A percentile compares a stretch with the other conserved stretches of the same genome.
Evolutionary conservation across 257 asterid genomes (phyloP).

Genomic region (Capsicum pubescens): DNA sequence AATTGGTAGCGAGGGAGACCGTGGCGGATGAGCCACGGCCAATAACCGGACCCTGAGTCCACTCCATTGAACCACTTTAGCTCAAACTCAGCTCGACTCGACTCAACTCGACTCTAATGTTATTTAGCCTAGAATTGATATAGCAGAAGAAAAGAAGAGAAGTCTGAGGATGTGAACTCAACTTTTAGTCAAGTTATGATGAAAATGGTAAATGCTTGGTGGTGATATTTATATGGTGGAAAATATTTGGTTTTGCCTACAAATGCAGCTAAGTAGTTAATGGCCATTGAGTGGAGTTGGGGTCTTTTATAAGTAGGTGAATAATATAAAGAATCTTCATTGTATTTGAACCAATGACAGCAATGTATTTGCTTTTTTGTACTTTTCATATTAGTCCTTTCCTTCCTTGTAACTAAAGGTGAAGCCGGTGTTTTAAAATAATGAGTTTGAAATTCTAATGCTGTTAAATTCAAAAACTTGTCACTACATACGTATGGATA

Average conservation of each 20-base stretch:
- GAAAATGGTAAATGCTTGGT: background rate
- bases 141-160: conserved; percentile 6
- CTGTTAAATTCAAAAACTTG: too few relatives aligned
- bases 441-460: too few relatives aligned
- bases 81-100: background rate
- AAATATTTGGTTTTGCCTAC: background rate
- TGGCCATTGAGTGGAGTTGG: conserved; percentile 32
- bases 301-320: conserved; percentile 43
- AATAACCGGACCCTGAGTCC: conserved; percentile 78
- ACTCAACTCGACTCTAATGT: background rate
- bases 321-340: conserved; percentile 43
- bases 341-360: conserved; percentile 40
- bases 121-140: background rate
- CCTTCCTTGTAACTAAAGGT: background rate
- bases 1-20: conserved; percentile 62
- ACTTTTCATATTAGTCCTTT: background rate
- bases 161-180: background rate
- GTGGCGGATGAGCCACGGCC: conserved; percentile 85
- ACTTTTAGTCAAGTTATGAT: background rate
- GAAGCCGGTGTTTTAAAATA: too few relatives aligned
- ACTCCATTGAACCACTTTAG: conserved; percentile 40
- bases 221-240: conserved; percentile 37
- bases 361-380: conserved; percentile 35
- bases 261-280: conserved; percentile 34
- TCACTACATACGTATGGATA: too few relatives aligned